Conservation (phyloP, 768 basidiomycete species). For the Mycena crocata region DNA sequence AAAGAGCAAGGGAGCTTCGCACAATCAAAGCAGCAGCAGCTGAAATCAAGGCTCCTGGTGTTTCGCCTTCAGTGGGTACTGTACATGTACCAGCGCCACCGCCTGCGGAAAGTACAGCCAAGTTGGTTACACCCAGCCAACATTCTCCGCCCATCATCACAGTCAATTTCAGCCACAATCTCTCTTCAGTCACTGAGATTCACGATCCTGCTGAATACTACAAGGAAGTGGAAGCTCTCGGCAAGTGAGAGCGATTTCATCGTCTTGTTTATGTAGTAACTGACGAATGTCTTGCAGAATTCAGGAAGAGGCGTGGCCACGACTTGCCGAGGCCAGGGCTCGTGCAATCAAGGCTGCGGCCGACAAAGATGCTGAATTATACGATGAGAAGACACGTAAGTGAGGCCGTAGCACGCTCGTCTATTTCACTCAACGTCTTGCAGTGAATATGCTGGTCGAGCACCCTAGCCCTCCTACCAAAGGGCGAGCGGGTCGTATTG, state of each 20-base stretch:
- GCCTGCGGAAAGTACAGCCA: neutral
- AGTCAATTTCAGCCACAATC: slow-evolving; percentile 11
- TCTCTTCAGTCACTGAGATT: neutral
- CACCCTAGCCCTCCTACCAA: too few relatives aligned
- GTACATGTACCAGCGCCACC: too few relatives aligned
- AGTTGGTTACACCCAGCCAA: neutral
- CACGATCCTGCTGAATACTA: neutral
- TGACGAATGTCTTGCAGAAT: neutral
- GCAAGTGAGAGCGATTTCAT: neutral
- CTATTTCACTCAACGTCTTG: too few relatives aligned
- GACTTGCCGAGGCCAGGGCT: neutral
- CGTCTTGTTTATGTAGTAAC: too few relatives aligned
- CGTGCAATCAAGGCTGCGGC: neutral
- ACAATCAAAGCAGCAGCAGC: neutral
- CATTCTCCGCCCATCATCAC: neutral
- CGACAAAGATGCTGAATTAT: neutral
- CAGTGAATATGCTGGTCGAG: too few relatives aligned
- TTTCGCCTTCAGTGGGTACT: too few relatives aligned
- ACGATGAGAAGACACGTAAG: neutral
- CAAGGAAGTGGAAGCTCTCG: neutral
- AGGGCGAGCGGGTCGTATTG: too few relatives aligned
- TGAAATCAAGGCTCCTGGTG: neutral
- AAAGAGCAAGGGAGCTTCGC: too few relatives aligned
- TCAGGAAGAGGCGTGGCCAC: neutral
- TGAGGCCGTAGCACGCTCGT: too few relatives aligned